phyloP scores from a whole-genome alignment of 2,329 filamentous ascomycete species.

The Xylariaceae sp. region DNA sequence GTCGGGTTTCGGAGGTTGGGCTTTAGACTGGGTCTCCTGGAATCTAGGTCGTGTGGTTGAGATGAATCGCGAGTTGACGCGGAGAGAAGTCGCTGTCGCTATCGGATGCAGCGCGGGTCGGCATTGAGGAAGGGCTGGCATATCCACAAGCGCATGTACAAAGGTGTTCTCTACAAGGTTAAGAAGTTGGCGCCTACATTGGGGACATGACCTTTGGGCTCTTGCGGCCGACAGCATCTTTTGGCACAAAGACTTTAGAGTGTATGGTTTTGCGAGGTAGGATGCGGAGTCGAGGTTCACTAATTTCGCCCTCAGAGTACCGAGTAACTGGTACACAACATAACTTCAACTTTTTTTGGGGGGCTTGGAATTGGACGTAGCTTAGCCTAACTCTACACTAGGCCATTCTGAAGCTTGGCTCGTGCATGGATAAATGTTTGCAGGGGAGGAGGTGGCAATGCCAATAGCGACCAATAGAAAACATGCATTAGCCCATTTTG shows the following conservation, averaged over 20 bases:
- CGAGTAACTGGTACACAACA: too few relatives aligned
- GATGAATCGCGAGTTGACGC: constrained; percentile 30
- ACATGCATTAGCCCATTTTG: too few relatives aligned
- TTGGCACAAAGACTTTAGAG: not conserved
- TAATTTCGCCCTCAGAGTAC: too few relatives aligned
- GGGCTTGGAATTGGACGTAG: too few relatives aligned
- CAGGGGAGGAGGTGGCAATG: too few relatives aligned
- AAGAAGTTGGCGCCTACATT: constrained; percentile 47
- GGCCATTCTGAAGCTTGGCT: constrained; percentile 6
- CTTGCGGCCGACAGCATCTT: constrained; percentile 50
- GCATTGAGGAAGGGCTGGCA: constrained; percentile 22
- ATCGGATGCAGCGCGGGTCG: constrained; percentile 20
- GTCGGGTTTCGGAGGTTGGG: not conserved
- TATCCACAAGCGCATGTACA: constrained; percentile 31
- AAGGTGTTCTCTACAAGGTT: constrained; percentile 48
- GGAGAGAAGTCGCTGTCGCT: constrained; percentile 15
- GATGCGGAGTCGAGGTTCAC: constrained; percentile 11
- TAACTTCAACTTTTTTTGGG: too few relatives aligned
- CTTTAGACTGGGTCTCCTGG: constrained; percentile 24
- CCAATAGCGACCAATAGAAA: too few relatives aligned
- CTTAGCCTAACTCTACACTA: too few relatives aligned
- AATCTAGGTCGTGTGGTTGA: constrained; percentile 33
- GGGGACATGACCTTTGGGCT: constrained; percentile 46
- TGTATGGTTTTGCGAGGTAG: not conserved
- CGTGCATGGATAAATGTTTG: constrained; percentile 3